Base-by-base conservation (phyloP, 73 alveolate species). In the Symbiodinium natans region DNA sequence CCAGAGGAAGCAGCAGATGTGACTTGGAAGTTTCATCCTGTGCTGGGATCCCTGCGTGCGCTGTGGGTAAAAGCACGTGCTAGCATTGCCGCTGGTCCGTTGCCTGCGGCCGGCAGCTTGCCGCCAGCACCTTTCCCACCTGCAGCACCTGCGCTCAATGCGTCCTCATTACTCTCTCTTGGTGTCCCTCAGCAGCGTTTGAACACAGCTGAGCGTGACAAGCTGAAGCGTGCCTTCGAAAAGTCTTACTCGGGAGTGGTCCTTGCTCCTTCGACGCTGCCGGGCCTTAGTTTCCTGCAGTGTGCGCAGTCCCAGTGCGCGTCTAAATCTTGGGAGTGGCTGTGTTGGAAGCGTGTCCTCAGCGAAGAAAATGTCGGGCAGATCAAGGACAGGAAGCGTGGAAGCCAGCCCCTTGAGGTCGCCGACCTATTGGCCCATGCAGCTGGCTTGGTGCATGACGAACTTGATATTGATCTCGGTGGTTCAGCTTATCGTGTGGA, bases 321-420 rank as follows among this genome's bases (percentile, higher is more conserved):
- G 23, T 36, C 42, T 25, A 83, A 83, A 46, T 56, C 92, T 1
- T 83, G 92, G 92, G 92, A 83, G 41, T 83, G 75, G 92, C 21
- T 83, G 27, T 42, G 73, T 6, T 83, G 92, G 92, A 83, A 83
- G 52, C 17, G 33, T 56, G 25, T 83, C 31, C 29, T 83, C 9
- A 83, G 92, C 74, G 92, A 41, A 42, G 33, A 83, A 25, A 36
- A 33, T 29, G 92, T 63, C 6, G 23, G 41, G 1, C 41, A 34
- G 6, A 36, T 83, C 21, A 83, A 41, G 29, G 92, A 36, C 13
- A n/a, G 92, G 42, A 48, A 63, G 38, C 25, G 29, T 0, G 39
- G 0, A 25, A 38, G 27, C 4, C 43, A 15, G 31, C 40, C 33
- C 21, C 41, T 39, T 29, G 17, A 15, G 0, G 41, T 83, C 73